Evolutionary conservation across 768 basidiomycete species (phyloP), one percentile per base, ranked within the genome.

Genomic region (Tricholoma matsutake): DNA sequence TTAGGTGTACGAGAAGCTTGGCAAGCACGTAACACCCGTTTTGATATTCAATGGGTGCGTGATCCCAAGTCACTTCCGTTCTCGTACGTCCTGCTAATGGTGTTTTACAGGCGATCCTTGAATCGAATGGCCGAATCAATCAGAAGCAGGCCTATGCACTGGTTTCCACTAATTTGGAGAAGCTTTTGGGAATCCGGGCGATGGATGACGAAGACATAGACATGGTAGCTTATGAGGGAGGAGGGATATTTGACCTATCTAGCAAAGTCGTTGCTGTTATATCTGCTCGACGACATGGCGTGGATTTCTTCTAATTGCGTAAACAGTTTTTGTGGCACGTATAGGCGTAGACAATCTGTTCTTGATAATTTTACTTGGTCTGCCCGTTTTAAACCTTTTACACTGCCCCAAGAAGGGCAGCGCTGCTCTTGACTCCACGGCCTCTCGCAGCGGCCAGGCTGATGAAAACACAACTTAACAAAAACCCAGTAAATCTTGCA

Each of bases 401-500:
- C 68, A 81, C 86, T 39, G 88, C 87, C 10, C 89, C 89, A 25
- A 91, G 80, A 25, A 91, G 77, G 57, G 84, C 81, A n/a, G 86
- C 85, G 39, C 83, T 80, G 61, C 79, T 81, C 72, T 80, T 88
- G 66, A 91, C 82, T 32, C 87, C 87, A 67, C 88, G 79, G 13
- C 87, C 86, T 63, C 85, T 80, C 13, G 89, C 85, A 59, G 91
- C 92, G 29, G 84, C 83, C 32, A 92, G 74, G 65, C 91, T 88
- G 58, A 94, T 93, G 4, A 81, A 86, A 52, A 93, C 77, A 68
- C 92, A 93, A 70, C 92, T 94, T 49, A 94, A 72, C 55, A 94
- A 68, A 68, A 92, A 94, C 1, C 91, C 92, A 2, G 89, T 79
- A 71, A 94, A 94, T 60, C 92, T 94, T 45, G 35, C 18, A 28